Percentiles rank a stretch among this genome's conserved stretches.
Conservation (phyloP, 441 rosid genomes). For the Erodium trifolium region DNA sequence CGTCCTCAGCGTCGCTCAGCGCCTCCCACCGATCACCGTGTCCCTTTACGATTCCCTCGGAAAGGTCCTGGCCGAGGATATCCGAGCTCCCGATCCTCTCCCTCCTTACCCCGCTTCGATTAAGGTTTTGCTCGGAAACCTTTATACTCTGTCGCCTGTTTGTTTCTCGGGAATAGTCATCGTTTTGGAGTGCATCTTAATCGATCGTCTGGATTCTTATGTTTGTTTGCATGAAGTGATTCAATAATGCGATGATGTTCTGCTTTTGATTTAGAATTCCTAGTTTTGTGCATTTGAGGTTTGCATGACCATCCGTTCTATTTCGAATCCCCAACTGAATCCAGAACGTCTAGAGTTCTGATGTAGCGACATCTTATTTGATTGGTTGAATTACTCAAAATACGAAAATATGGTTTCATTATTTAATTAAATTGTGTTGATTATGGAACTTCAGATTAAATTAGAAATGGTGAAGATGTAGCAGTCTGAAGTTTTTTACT, state of each 20-base stretch:
- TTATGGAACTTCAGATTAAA: not conserved
- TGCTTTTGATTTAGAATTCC: not conserved
- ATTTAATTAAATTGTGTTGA: not conserved
- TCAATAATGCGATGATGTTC: not conserved
- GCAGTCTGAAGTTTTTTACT: not conserved
- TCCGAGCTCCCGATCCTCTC: constrained; percentile 71
- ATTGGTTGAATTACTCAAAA: not conserved
- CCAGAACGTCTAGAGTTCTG: not conserved
- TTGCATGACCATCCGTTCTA: not conserved
- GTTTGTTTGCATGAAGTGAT: not conserved
- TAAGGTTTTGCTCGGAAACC: constrained; percentile 35
- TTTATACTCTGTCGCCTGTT: no score
- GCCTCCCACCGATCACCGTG: constrained; percentile 43
- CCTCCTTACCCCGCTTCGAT: constrained; percentile 92
- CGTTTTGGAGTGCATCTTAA: not conserved
- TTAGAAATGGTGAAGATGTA: not conserved
- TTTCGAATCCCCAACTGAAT: not conserved
- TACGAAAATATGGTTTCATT: no score
- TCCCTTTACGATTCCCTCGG: constrained; percentile 54
- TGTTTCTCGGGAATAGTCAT: not conserved
- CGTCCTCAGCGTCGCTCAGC: no score
- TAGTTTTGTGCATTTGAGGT: not conserved
- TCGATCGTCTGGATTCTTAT: not conserved
- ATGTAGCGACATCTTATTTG: not conserved
- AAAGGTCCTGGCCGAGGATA: constrained; percentile 71